Evolutionary conservation across 2,329 filamentous ascomycete species (phyloP).

Genomic region (Clarireedia paspali): DNA sequence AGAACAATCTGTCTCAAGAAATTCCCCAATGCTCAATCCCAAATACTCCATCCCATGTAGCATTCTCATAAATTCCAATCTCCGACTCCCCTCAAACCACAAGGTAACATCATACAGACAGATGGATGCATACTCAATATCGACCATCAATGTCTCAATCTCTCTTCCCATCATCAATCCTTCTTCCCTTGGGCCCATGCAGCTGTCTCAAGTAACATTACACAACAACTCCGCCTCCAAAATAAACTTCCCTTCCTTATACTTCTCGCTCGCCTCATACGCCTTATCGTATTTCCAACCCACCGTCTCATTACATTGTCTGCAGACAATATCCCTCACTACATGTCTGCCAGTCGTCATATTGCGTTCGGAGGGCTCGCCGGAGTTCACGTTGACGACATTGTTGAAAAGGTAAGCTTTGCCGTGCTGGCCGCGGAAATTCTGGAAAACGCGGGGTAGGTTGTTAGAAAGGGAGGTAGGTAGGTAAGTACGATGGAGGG

Average conservation of each 20-base stretch:
- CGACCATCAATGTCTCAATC: neutral
- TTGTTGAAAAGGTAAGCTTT: conserved; percentile 94
- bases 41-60: no score
- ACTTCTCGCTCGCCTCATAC: conserved; percentile 86
- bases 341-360: conserved; percentile 97
- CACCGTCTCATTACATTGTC: conserved; percentile 85
- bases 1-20: no score
- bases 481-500: neutral
- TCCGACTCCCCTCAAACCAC: no score
- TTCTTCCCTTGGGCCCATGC: neutral
- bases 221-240: conserved; percentile 86
- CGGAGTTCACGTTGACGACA: conserved; percentile 83
- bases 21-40: no score
- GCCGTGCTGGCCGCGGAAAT: conserved; percentile 96
- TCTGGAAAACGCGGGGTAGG: conserved; percentile 44
- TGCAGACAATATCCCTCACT: conserved; percentile 86
- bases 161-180: neutral
- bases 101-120: no score
- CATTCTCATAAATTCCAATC: no score
- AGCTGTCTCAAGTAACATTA: conserved; percentile 49
- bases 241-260: conserved; percentile 98
- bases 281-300: conserved; percentile 99
- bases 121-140: neutral
- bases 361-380: conserved; percentile 84
- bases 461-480: neutral